phyloP scores from a whole-genome alignment of 441 rosid species.

The Omphalea diandra region DNA sequence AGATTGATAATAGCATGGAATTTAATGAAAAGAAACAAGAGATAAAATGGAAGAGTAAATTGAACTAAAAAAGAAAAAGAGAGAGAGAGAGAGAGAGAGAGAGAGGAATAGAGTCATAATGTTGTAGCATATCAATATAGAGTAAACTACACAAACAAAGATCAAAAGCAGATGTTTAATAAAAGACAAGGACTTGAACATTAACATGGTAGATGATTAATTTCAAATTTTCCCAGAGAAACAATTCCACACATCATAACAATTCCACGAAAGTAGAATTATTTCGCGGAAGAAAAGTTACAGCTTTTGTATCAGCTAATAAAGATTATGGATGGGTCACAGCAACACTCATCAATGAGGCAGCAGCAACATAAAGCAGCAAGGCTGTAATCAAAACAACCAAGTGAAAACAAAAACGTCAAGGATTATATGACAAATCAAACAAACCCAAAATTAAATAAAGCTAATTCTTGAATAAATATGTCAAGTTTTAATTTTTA shows the following conservation, averaged over 20 bases:
- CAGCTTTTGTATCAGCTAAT: conserved; percentile 19
- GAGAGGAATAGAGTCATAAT: neutral
- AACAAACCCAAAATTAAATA: neutral
- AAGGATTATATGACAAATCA: no score
- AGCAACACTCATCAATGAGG: conserved; percentile 40
- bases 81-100: neutral
- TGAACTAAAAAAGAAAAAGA: neutral
- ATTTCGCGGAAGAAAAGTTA: neutral
- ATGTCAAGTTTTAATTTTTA: no score
- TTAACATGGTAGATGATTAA: neutral
- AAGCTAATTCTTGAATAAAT: neutral
- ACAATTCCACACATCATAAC: neutral
- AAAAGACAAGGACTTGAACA: neutral
- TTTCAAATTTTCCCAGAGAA: neutral
- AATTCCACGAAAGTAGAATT: neutral
- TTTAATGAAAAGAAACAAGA: neutral
- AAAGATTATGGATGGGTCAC: conserved; percentile 59
- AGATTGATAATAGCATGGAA: neutral
- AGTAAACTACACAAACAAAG: neutral
- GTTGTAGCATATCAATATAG: no score
- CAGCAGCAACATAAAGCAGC: conserved; percentile 44
- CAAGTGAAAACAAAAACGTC: neutral
- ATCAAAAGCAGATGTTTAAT: neutral
- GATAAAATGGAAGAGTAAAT: neutral
- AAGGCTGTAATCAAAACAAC: conserved; percentile 38